Evolutionary conservation across 2,329 filamentous ascomycete genomes (phyloP).

Genomic region (Xylariaceae sp.): DNA sequence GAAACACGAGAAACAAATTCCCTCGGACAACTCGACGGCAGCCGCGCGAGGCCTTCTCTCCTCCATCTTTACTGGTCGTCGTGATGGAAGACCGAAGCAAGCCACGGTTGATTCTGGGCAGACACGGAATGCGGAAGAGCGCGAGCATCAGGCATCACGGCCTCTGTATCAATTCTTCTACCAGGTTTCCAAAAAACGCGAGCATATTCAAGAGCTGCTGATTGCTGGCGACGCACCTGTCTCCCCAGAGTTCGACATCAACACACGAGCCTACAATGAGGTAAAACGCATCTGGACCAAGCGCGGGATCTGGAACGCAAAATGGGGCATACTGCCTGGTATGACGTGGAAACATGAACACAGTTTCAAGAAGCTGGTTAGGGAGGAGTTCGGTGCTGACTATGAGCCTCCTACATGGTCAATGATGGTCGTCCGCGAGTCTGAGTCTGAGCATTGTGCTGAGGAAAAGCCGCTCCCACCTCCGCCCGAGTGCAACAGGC

Average conservation of each 20-base stretch:
- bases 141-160: slow-evolving; percentile 11
- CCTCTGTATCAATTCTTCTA: slow-evolving; percentile 14
- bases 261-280: slow-evolving; percentile 8
- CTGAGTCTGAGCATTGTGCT: too few relatives aligned
- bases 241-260: slow-evolving; percentile 2
- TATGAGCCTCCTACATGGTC: neutral
- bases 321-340: slow-evolving; percentile 15
- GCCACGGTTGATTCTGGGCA: neutral
- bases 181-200: slow-evolving; percentile 7
- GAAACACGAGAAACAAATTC: slow-evolving; percentile 14
- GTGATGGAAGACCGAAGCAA: neutral
- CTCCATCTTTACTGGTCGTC: too few relatives aligned
- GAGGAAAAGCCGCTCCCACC: too few relatives aligned
- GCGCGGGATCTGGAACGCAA: slow-evolving; percentile 9
- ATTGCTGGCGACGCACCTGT: neutral
- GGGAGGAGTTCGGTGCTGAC: neutral
- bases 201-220: neutral
- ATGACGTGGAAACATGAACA: slow-evolving; percentile 15
- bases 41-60: too few relatives aligned
- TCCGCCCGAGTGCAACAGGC: too few relatives aligned
- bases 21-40: neutral
- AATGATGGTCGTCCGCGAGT: too few relatives aligned
- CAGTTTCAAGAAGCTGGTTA: neutral
- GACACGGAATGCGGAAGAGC: neutral
- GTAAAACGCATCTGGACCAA: slow-evolving; percentile 7